phyloP scores from a whole-genome alignment of 2,329 filamentous ascomycete genomes.

The Fusarium buxicola region DNA sequence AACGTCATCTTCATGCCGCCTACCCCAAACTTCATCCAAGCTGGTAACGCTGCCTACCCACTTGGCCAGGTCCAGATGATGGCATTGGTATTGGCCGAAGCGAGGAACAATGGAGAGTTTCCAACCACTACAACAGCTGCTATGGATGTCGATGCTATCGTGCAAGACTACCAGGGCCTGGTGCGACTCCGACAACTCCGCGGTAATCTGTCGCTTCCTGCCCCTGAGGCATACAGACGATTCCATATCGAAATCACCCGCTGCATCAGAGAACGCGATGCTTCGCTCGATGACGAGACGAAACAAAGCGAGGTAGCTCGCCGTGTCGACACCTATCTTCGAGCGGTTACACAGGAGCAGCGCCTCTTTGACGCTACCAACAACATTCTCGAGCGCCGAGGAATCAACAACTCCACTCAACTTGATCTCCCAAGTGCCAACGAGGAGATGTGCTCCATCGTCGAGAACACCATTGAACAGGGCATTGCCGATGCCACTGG shows the following conservation, averaged over 20 bases:
- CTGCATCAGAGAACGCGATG: slow-evolving; percentile 52
- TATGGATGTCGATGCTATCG: slow-evolving; percentile 42
- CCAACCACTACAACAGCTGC: slow-evolving; percentile 47
- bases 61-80: slow-evolving; percentile 46
- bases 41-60: slow-evolving; percentile 8
- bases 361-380: slow-evolving; percentile 31
- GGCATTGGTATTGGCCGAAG: slow-evolving; percentile 45
- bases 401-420: neutral
- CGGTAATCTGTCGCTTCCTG: slow-evolving; percentile 22
- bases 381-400: slow-evolving; percentile 1
- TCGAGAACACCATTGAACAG: slow-evolving; percentile 50
- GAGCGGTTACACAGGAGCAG: slow-evolving; percentile 42
- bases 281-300: slow-evolving; percentile 31
- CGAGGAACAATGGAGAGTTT: slow-evolving; percentile 49
- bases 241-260: slow-evolving; percentile 50
- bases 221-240: slow-evolving; percentile 38
- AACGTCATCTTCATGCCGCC: neutral
- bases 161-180: slow-evolving; percentile 51
- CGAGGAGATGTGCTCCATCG: slow-evolving; percentile 46
- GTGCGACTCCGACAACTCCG: slow-evolving; percentile 46
- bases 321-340: slow-evolving; percentile 43
- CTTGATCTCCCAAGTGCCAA: slow-evolving; percentile 17
- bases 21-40: neutral
- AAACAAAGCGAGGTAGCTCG: slow-evolving; percentile 37
- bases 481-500: slow-evolving; percentile 48